A percentile compares a stretch with the other conserved stretches of the same genome.
These are phyloP conservation scores for Pythium graminicola DNA, from an alignment of 352 stramenopile species.

Conservation along the genomic window DNA sequence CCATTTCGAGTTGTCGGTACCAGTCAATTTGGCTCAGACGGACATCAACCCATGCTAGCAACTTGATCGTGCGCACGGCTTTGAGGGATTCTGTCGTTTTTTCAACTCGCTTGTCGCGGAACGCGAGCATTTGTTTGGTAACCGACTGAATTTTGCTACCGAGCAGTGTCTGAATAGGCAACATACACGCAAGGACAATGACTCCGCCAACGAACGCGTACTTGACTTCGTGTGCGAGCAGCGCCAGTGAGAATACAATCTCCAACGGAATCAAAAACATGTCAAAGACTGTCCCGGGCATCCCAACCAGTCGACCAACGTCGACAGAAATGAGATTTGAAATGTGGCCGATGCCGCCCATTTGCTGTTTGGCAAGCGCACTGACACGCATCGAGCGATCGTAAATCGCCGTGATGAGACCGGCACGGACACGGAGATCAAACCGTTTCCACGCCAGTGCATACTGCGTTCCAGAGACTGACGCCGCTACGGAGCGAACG, in stretches of 20 bases:
- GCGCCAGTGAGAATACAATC: slow-evolving; percentile 62
- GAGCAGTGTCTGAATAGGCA: slow-evolving; percentile 78
- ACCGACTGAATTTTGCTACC: slow-evolving; percentile 71
- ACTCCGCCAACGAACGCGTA: slow-evolving; percentile 82
- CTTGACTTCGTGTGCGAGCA: slow-evolving; percentile 73
- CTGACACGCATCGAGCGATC: slow-evolving; percentile 42
- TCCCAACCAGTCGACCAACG: slow-evolving; percentile 58
- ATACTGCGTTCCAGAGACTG: slow-evolving; percentile 75
- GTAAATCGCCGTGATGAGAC: slow-evolving; percentile 67
- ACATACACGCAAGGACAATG: slow-evolving; percentile 66
- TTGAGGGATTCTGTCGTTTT: slow-evolving; percentile 59
- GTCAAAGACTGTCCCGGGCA: slow-evolving; percentile 71
- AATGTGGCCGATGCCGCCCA: slow-evolving; percentile 51
- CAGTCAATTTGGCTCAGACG: slow-evolving; percentile 43
- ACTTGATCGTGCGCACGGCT: slow-evolving; percentile 73
- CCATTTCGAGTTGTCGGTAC: slow-evolving; percentile 59
- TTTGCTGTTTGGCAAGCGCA: slow-evolving; percentile 19
- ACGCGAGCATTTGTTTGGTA: slow-evolving; percentile 62
- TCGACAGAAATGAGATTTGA: slow-evolving; percentile 80
- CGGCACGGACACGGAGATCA: slow-evolving; percentile 60
- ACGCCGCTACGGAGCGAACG: slow-evolving; percentile 41
- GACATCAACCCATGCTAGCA: slow-evolving; percentile 55
- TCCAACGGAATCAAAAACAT: slow-evolving; percentile 71
- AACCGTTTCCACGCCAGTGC: slow-evolving; percentile 71
- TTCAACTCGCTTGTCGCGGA: slow-evolving; percentile 75